These are phyloP conservation scores for Quercus rubra DNA, from an alignment of 306 rosid genomes.

Conservation along the genomic window DNA sequence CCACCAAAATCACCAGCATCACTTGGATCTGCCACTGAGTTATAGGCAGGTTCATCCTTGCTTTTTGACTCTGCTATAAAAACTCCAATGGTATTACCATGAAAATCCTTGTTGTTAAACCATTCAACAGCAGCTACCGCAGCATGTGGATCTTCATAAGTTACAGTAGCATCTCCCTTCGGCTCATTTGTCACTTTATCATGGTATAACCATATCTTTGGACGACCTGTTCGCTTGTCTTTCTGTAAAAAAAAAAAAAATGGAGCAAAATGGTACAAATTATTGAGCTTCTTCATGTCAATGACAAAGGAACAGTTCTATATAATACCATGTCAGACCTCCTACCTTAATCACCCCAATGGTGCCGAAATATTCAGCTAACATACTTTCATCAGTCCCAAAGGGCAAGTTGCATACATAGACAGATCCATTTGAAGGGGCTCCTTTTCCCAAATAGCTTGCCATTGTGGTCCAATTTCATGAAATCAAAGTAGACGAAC, in stretches of 20 bases:
- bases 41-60: constrained; percentile 68
- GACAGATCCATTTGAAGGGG: constrained; percentile 77
- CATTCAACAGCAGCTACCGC: constrained; percentile 95
- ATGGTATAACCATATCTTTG: constrained; percentile 85
- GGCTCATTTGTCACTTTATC: constrained; percentile 93
- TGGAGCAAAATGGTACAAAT: constrained; percentile 6
- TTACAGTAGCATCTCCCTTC: constrained; percentile 97
- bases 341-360: constrained; percentile 88
- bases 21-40: constrained; percentile 44
- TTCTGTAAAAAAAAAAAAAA: constrained; percentile 41
- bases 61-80: constrained; percentile 86
- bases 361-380: constrained; percentile 94
- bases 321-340: constrained; percentile 20
- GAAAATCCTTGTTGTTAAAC: constrained; percentile 94
- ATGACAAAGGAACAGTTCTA: not conserved
- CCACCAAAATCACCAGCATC: constrained; percentile 40
- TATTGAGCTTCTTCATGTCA: not conserved
- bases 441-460: constrained; percentile 58
- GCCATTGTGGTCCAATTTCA: constrained; percentile 77
- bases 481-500: constrained; percentile 40
- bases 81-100: constrained; percentile 84
- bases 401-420: constrained; percentile 91
- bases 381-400: constrained; percentile 79
- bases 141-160: constrained; percentile 98
- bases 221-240: constrained; percentile 93